Base-by-base conservation (phyloP, 2,329 filamentous ascomycete species). In the Stemphylium beticola region DNA sequence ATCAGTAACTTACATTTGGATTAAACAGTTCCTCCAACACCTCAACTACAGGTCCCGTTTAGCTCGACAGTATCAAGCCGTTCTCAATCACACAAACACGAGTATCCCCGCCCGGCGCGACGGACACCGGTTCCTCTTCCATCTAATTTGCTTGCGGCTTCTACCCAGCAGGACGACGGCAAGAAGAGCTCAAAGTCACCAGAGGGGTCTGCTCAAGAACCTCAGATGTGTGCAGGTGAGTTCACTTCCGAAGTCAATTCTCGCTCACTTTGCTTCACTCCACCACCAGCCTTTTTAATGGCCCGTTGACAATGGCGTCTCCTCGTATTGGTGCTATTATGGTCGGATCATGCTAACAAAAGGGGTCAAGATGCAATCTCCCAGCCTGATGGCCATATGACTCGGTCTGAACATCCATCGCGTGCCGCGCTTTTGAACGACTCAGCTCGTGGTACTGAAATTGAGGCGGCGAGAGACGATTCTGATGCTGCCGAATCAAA, bases 21-120 rank as follows among this genome's bases (percentile, higher is more conserved):
- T 6, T 4, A 6, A 14, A n/a, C 20, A 51, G 52, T 8, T 24
- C 42, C 49, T 22, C 31, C 18, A 10, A 26, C n/a, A 20, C 40
- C 40, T 14, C 18, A 34, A 6, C 49, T 45, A 15, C 50, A 57
- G 32, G 53, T 56, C 4, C 43, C 58, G 1, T 61, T 54, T 17
- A 49, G 39, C 10, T 26, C 46, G 4, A 33, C 9, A 4, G 34
- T 39, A 9, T 46, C 49, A 32, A 37, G 31, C 41, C 22, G 41
- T 10, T 24, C 44, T 15, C 37, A 47, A 32, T 15, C 29, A 34
- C 8, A 26, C 15, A 33, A 31, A 34, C 42, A 50, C 7, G 24
- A 37, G 20, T 41, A 37, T 34, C 37, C 50, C 8, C n/a, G 36
- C 7, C 50, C 50, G 10, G 39, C 42, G n/a, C 50, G 8, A 22